Evolutionary conservation across 148 eudicot genomes (phyloP).

Genomic region (Fagopyrum homotropicum): DNA sequence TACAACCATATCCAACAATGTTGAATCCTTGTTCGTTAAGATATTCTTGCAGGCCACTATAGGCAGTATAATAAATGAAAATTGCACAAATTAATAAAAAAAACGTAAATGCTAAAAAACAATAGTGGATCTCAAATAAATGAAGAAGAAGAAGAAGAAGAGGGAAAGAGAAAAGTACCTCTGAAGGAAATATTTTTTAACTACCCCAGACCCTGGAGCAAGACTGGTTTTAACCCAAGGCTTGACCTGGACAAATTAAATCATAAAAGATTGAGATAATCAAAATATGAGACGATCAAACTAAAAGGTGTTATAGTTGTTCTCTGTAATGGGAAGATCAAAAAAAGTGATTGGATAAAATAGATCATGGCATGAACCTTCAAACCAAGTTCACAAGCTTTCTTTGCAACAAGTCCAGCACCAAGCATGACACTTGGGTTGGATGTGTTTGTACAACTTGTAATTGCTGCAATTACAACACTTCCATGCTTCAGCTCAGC

Average conservation of each 20-base stretch:
- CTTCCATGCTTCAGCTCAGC: conserved; percentile 94
- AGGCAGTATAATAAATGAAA: conserved; percentile 4
- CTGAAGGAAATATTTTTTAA: conserved; percentile 67
- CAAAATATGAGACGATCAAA: neutral
- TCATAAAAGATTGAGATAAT: no score
- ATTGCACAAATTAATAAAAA: neutral
- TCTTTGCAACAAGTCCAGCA: conserved; percentile 96
- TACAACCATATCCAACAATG: conserved; percentile 97
- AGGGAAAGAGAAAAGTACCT: conserved; percentile 34
- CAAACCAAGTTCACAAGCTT: conserved; percentile 87
- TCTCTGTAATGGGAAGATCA: no score
- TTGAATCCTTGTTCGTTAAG: conserved; percentile 83
- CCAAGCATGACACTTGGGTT: conserved; percentile 99
- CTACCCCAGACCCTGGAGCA: conserved; percentile 98
- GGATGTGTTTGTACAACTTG: conserved; percentile 98
- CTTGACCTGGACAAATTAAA: conserved; percentile 49
- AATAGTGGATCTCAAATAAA: no score
- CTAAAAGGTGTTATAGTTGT: neutral
- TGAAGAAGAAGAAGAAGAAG: no score
- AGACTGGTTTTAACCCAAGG: conserved; percentile 97
- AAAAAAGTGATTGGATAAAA: neutral
- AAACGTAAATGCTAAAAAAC: no score
- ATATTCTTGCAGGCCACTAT: conserved; percentile 85
- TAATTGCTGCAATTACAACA: conserved; percentile 94
- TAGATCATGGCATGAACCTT: conserved; percentile 46